phyloP scores from a whole-genome alignment of 768 basidiomycete genomes.

The Strobilomyces dryophilus region DNA sequence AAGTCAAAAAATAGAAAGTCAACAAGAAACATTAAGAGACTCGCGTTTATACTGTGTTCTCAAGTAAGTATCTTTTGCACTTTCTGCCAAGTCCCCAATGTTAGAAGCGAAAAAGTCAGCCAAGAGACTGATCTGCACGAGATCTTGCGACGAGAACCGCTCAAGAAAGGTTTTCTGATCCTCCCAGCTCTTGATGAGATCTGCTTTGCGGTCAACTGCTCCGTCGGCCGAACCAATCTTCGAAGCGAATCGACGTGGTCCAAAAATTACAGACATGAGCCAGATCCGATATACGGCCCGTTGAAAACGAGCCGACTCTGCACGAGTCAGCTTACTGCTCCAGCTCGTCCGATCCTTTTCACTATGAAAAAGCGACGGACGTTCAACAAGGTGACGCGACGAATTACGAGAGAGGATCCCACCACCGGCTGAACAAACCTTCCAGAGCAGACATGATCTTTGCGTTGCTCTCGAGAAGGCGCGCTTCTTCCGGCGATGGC shows the following conservation, averaged over 20 bases:
- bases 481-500: slow-evolving; percentile 21
- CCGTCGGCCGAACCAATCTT: neutral
- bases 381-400: neutral
- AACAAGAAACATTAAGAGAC: neutral
- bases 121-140: neutral
- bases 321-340: slow-evolving; percentile 24
- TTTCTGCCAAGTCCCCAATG: neutral
- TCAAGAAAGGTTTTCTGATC: slow-evolving; percentile 1
- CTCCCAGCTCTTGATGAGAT: neutral
- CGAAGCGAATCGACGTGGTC: neutral
- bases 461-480: slow-evolving; percentile 20
- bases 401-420: slow-evolving; percentile 11
- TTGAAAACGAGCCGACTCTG: slow-evolving; percentile 31
- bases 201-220: too few relatives aligned
- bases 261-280: slow-evolving; percentile 15
- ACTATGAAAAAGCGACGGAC: neutral
- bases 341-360: slow-evolving; percentile 31
- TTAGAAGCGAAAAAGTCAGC: neutral
- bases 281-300: slow-evolving; percentile 29
- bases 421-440: slow-evolving; percentile 38
- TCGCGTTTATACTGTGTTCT: neutral
- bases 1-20: too few relatives aligned
- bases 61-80: neutral
- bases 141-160: slow-evolving; percentile 1
- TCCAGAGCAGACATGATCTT: slow-evolving; percentile 27